Evolutionary conservation across 1,284 basidiomycete genomes (phyloP), one percentile per base, ranked within the genome.

Genomic region (Phlebopus sp.): DNA sequence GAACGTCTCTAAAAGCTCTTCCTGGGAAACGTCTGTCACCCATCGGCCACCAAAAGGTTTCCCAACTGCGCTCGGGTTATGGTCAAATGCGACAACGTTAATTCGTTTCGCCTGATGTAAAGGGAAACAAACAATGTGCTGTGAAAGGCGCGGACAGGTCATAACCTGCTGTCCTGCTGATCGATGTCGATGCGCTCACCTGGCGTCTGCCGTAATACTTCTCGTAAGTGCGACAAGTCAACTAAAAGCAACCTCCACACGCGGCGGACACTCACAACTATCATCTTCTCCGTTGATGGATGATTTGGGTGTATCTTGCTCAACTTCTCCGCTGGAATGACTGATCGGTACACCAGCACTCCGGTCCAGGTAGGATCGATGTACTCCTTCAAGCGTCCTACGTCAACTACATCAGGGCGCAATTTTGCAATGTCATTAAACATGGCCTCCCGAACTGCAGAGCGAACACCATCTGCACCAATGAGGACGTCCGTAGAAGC

Each of bases 141-240:
- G 27, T 29, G 8, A 29, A 11, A 9, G 27, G 25, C 5, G 5
- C 25, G 8, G 25, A 8, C 25, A 8, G 25, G 4, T 29, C 27
- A 11, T 29, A 4, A 29, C 27, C 27, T 5, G 27, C 8, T 29
- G 9, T 29, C 27, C 10, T 29, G 27, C 10, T 29, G 27, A 8
- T 11, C 10, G 27, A 9, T 2, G 27, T 4, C 10, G 5, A 8
- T 4, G 4, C 5, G 8, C 27, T 29, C 10, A 29, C 27, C 27
- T 75, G 49, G 47, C 69, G 59, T 46, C 68, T 70, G 11, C 74
- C 75, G 11, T 71, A 59, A 48, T 72, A 75, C 74, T 76, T 46
- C 18, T 38, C 21, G 38, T 42, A 32, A 23, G 21, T 6, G 2
- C 46, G 42, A 45, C n/a, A 36, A 14, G 46, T 21, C 53, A 39